Conservation (phyloP, 2,329 filamentous ascomycete genomes). For the Apiospora hydei region DNA sequence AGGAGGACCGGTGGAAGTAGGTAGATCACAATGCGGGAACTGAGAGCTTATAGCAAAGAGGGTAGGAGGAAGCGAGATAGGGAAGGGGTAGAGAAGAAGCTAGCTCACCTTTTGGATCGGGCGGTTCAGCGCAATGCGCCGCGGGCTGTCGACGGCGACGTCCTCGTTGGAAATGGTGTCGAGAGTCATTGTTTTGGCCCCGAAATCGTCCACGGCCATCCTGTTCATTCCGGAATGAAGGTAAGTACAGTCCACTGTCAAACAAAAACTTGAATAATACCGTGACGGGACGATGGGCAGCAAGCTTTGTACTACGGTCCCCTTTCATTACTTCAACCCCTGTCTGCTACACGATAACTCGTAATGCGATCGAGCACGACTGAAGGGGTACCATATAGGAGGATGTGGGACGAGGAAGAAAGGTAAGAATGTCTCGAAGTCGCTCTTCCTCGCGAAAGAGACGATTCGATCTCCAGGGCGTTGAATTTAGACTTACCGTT, state of each 20-base stretch:
- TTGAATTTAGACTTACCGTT: no score
- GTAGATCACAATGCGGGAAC: neutral
- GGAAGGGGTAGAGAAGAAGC: neutral
- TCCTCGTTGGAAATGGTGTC: slow-evolving; percentile 36
- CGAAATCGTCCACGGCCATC: slow-evolving; percentile 35
- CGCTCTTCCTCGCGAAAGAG: neutral
- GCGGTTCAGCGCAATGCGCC: slow-evolving; percentile 33
- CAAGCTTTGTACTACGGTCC: neutral
- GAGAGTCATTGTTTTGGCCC: slow-evolving; percentile 35
- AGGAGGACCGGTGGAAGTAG: neutral
- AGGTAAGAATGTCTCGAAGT: no score
- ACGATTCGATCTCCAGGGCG: neutral
- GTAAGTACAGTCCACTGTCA: neutral
- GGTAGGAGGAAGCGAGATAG: neutral
- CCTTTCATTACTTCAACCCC: neutral
- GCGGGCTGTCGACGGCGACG: slow-evolving; percentile 30
- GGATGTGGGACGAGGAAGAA: neutral
- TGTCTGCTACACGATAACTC: no score
- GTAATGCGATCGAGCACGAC: no score
- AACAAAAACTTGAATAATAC: no score
- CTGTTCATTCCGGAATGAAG: slow-evolving; percentile 22
- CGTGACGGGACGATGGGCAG: neutral
- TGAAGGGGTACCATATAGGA: no score
- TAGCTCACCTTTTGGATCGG: slow-evolving; percentile 30
- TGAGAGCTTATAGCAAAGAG: neutral